Percentiles rank a stretch among this genome's conserved stretches.
Conservation (phyloP, 1,139 yeast genomes). For the Kurtzmaniella quercitrusa region DNA sequence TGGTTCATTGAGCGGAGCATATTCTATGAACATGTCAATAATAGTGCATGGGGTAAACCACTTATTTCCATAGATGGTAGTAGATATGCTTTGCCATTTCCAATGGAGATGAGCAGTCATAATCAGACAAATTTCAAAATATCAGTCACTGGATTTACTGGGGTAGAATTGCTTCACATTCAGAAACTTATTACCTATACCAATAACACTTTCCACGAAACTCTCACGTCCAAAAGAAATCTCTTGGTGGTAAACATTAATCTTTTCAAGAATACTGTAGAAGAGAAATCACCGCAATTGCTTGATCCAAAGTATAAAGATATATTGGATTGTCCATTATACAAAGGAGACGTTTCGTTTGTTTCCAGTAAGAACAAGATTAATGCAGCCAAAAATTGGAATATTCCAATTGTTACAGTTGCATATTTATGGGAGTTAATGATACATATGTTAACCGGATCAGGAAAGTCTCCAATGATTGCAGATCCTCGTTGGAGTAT, state of each 20-base stretch:
- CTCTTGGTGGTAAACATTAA: conserved; percentile 61
- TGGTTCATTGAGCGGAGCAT: conserved; percentile 84
- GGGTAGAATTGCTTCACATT: conserved; percentile 75
- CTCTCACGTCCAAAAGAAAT: conserved; percentile 56
- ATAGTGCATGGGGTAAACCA: conserved; percentile 76
- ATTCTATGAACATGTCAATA: conserved; percentile 48
- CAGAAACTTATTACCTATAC: conserved; percentile 55
- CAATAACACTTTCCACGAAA: conserved; percentile 48
- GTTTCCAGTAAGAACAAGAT: conserved; percentile 51
- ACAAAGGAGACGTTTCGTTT: conserved; percentile 29
- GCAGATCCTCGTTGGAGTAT: conserved; percentile 2
- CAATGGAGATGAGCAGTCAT: no score
- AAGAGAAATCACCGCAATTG: conserved; percentile 35
- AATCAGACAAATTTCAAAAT: no score
- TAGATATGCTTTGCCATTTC: no score
- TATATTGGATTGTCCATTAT: conserved; percentile 32
- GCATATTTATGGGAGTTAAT: conserved; percentile 46
- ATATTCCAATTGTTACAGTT: conserved; percentile 51
- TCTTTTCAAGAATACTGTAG: conserved; percentile 33
- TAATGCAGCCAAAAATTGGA: conserved; percentile 53
- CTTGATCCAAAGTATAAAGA: conserved; percentile 34
- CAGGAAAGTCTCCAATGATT: neutral
- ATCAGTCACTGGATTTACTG: conserved; percentile 77
- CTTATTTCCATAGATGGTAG: conserved; percentile 15
- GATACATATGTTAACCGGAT: neutral